These are phyloP conservation scores for Asterochloris erici DNA, from an alignment of 139 green algal genomes.

Conservation along the genomic window DNA sequence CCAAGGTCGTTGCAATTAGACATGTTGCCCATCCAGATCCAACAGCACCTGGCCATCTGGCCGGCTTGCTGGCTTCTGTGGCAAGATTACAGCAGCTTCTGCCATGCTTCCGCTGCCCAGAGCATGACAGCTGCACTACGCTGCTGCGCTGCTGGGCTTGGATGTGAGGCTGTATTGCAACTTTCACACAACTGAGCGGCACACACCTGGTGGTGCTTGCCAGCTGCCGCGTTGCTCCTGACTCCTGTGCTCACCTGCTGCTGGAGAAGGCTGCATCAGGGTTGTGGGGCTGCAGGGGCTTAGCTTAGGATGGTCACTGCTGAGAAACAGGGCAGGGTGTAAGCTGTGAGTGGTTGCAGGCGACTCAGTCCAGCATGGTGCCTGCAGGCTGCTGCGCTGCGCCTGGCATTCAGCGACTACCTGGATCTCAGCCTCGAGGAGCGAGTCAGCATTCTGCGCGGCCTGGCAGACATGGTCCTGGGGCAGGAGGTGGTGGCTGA, in stretches of 20 bases:
- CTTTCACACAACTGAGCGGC: no score
- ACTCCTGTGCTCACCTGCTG: conserved; percentile 1
- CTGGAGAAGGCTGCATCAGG: not conserved
- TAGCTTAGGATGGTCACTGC: not conserved
- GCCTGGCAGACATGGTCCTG: conserved; percentile 59
- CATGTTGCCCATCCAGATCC: no score
- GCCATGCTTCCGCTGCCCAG: no score
- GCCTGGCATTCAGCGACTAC: conserved; percentile 61
- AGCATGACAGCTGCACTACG: no score
- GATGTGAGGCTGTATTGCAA: no score
- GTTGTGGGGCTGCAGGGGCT: not conserved
- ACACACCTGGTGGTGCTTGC: no score
- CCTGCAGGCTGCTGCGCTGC: conserved; percentile 28
- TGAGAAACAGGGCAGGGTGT: not conserved
- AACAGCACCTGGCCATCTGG: no score
- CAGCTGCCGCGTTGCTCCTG: not conserved
- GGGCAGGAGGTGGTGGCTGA: conserved; percentile 31
- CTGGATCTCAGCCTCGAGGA: conserved; percentile 38
- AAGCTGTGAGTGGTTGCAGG: not conserved
- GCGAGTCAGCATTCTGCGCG: conserved; percentile 60
- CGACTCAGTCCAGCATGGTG: not conserved
- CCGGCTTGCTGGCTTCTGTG: no score
- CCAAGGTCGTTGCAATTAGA: no score
- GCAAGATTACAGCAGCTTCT: no score
- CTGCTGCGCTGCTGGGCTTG: no score